These are phyloP conservation scores for Endotrypanum monterogeii DNA, from an alignment of 208 protist species.

Conservation along the genomic window DNA sequence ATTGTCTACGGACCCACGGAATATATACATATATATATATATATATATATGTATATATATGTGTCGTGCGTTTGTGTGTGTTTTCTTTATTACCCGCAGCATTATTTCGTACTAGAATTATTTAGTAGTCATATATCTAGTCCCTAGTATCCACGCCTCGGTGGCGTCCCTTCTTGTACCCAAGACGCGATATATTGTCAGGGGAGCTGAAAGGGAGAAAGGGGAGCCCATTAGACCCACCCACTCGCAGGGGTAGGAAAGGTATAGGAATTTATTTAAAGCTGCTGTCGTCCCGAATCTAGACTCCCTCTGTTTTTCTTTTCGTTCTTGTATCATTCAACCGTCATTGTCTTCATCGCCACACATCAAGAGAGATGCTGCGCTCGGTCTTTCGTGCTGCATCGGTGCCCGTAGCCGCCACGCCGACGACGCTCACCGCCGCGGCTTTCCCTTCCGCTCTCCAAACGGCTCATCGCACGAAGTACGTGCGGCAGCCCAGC, in stretches of 20 bases:
- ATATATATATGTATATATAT: too few relatives aligned
- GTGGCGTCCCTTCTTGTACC: not conserved
- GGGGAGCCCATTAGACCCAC: not conserved
- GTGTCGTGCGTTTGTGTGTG: too few relatives aligned
- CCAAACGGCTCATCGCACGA: slow-evolving; percentile 42
- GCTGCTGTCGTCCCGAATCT: not conserved
- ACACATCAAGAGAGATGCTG: slow-evolving; percentile 12
- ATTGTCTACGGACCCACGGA: too few relatives aligned
- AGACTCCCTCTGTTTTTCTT: not conserved
- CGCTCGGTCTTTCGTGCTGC: slow-evolving; percentile 25
- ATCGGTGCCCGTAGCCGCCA: slow-evolving; percentile 8
- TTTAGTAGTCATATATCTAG: not conserved
- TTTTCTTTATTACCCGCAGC: too few relatives aligned
- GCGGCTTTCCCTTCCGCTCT: slow-evolving; percentile 15
- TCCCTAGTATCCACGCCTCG: not conserved
- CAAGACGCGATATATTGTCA: not conserved
- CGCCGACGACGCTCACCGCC: slow-evolving; percentile 6
- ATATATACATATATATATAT: too few relatives aligned
- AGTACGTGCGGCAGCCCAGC: slow-evolving; percentile 84
- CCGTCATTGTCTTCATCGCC: not conserved
- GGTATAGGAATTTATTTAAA: too few relatives aligned
- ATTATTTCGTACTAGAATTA: too few relatives aligned
- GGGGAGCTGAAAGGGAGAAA: too few relatives aligned
- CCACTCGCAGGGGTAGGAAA: not conserved
- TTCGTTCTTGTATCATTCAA: not conserved